These are phyloP conservation scores for Physocladia obscura DNA, from an alignment of 192 early-diverging fungal species.

Conservation along the genomic window DNA sequence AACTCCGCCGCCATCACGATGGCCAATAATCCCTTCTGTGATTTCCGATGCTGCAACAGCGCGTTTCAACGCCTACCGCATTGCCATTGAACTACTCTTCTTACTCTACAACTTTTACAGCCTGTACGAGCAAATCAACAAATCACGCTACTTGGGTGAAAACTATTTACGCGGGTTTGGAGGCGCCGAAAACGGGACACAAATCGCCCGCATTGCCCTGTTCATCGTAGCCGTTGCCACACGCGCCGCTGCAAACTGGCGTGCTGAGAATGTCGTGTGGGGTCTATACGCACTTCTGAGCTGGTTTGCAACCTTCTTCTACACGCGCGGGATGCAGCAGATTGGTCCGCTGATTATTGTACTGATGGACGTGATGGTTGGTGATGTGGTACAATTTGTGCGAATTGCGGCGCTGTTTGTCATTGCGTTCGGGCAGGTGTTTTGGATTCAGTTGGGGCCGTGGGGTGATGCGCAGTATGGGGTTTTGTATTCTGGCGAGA, in stretches of 20 bases:
- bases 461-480: background rate
- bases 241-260: background rate
- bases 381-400: slow-evolving; percentile 7
- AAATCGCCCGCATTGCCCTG: background rate
- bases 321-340: slow-evolving; percentile 2
- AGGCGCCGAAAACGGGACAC: background rate
- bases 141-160: background rate
- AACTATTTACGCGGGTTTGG: background rate
- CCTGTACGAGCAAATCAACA: background rate
- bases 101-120: background rate
- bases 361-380: background rate
- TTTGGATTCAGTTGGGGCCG: slow-evolving; percentile 21
- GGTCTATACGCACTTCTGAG: slow-evolving; percentile 5
- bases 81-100: background rate
- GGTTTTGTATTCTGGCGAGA: background rate
- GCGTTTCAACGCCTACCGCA: background rate
- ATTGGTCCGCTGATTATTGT: slow-evolving; percentile 9
- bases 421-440: slow-evolving; percentile 12
- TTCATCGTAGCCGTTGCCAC: background rate
- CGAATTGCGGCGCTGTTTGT: background rate
- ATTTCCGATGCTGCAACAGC: background rate
- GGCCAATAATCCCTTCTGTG: background rate
- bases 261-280: slow-evolving; percentile 14
- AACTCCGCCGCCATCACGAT: background rate
- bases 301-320: slow-evolving; percentile 13